These are phyloP conservation scores for Lophiotrema nucula DNA, from an alignment of 495 filamentous ascomycete genomes.

Conservation along the genomic window DNA sequence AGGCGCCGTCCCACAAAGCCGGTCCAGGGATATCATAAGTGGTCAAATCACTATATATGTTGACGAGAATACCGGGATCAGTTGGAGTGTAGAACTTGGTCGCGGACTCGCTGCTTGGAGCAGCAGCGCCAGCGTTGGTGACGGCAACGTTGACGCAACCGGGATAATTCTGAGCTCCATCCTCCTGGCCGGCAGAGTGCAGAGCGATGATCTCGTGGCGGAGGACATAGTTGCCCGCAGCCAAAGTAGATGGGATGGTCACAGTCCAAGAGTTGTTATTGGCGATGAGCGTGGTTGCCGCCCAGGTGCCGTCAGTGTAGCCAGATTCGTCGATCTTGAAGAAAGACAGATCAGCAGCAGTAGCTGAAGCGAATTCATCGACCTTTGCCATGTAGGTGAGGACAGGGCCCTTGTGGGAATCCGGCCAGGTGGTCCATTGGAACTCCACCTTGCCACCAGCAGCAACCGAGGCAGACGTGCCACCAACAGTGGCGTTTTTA, in stretches of 20 bases:
- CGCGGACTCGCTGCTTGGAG: constrained; percentile 10
- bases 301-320: constrained; percentile 17
- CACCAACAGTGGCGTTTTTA: constrained; percentile 10
- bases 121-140: constrained; percentile 13
- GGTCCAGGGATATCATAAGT: constrained; percentile 29
- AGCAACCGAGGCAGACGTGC: not conserved
- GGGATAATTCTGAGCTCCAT: constrained; percentile 31
- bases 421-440: constrained; percentile 29
- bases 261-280: constrained; percentile 26
- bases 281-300: constrained; percentile 17
- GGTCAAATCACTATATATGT: constrained; percentile 14
- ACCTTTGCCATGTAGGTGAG: constrained; percentile 27
- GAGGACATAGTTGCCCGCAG: constrained; percentile 29
- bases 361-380: constrained; percentile 11
- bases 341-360: constrained; percentile 15
- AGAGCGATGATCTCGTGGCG: too few relatives aligned
- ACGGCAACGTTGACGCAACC: constrained; percentile 27
- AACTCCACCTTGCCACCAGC: constrained; percentile 24
- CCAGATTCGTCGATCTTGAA: constrained; percentile 31
- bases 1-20: constrained; percentile 6
- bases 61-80: constrained; percentile 24
- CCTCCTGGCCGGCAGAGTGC: constrained; percentile 6
- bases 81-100: constrained; percentile 15
- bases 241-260: constrained; percentile 21
- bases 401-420: constrained; percentile 28